Evolutionary conservation across 352 stramenopile genomes (phyloP).

Genomic region (Phytopythium helicoides): DNA sequence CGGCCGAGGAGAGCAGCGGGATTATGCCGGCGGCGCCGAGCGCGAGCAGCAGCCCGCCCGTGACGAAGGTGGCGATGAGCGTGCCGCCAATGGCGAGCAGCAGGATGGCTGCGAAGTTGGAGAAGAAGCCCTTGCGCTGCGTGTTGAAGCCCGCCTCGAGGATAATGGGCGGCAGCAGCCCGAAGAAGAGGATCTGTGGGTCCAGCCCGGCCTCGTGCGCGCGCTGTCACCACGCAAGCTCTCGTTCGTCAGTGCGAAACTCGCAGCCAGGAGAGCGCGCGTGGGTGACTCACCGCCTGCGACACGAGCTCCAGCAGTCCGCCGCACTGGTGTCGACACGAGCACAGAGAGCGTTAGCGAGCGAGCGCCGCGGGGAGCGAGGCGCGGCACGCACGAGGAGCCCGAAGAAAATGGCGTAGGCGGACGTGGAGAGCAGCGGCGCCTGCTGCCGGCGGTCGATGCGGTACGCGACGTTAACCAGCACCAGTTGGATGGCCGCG

Average conservation of each 20-base stretch:
- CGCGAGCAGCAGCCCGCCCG: constrained; percentile 40
- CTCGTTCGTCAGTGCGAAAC: background rate
- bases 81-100: constrained; percentile 48
- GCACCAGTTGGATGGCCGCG: constrained; percentile 56
- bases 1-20: constrained; percentile 70
- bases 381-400: constrained; percentile 31
- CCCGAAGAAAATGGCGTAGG: constrained; percentile 62
- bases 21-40: constrained; percentile 41
- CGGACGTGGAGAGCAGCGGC: constrained; percentile 57
- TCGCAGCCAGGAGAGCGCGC: too few species aligned
- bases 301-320: constrained; percentile 38
- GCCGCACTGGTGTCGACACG: constrained; percentile 29
- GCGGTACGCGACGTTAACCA: constrained; percentile 62
- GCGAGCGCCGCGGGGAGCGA: too few species aligned
- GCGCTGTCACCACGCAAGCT: constrained; percentile 15
- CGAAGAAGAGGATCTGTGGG: constrained; percentile 64
- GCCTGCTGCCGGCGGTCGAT: constrained; percentile 46
- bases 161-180: constrained; percentile 60
- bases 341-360: too few species aligned
- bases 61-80: constrained; percentile 46
- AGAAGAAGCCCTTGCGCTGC: constrained; percentile 60
- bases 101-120: constrained; percentile 44
- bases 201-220: constrained; percentile 44
- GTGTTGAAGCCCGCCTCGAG: constrained; percentile 65
- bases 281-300: constrained; percentile 28